These are phyloP conservation scores for Exophiala phaeomuriformis DNA, from an alignment of 2,329 filamentous ascomycete genomes.

Conservation along the genomic window DNA sequence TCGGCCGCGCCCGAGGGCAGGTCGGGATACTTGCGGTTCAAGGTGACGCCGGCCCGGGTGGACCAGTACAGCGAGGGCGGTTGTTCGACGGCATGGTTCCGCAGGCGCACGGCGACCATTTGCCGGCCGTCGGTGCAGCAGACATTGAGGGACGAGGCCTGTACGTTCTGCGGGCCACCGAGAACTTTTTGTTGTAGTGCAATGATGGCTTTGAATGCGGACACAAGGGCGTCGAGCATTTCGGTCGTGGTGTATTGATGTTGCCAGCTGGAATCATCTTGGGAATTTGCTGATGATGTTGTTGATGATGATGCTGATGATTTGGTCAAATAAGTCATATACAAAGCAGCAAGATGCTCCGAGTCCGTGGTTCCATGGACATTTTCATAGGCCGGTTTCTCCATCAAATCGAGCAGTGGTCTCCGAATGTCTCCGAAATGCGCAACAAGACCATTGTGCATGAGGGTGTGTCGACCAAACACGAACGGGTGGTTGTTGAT, in stretches of 20 bases:
- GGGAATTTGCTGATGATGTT: too few relatives aligned
- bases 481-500: constrained; percentile 51
- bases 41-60: constrained; percentile 44
- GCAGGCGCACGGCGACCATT: constrained; percentile 46
- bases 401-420: constrained; percentile 40
- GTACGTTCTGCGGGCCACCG: constrained; percentile 34
- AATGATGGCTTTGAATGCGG: constrained; percentile 39
- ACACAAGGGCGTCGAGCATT: constrained; percentile 42
- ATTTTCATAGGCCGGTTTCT: constrained; percentile 43
- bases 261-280: constrained; percentile 34
- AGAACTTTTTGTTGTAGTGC: constrained; percentile 40
- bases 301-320: too few relatives aligned
- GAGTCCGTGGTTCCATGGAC: constrained; percentile 48
- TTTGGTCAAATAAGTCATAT: constrained; percentile 29
- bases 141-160: constrained; percentile 48
- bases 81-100: constrained; percentile 46
- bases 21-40: constrained; percentile 49
- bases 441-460: constrained; percentile 50
- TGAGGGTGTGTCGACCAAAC: constrained; percentile 48
- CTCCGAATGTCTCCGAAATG: constrained; percentile 44
- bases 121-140: constrained; percentile 46
- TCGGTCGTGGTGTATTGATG: constrained; percentile 36
- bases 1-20: constrained; percentile 37
- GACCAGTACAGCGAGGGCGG: constrained; percentile 48
- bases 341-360: constrained; percentile 45